phyloP scores from a whole-genome alignment of 2,329 filamentous ascomycete genomes.

The Colletotrichum neosansevieriae region DNA sequence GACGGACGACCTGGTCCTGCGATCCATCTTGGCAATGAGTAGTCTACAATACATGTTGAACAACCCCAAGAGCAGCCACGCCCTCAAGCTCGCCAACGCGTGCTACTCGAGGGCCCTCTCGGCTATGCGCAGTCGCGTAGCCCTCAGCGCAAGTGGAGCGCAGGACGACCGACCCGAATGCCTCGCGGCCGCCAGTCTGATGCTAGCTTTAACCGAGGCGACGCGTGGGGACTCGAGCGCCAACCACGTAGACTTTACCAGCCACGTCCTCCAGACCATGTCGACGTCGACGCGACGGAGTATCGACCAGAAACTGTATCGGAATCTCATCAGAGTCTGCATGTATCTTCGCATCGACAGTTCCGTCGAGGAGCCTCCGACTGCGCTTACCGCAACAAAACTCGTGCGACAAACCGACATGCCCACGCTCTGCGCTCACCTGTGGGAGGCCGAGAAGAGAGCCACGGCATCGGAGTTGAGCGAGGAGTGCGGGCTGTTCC shows the following conservation, averaged over 20 bases:
- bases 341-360: constrained; percentile 5
- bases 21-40: background rate
- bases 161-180: background rate
- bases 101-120: constrained; percentile 1
- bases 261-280: constrained; percentile 12
- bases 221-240: background rate
- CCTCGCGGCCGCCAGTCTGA: background rate
- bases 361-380: background rate
- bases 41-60: background rate
- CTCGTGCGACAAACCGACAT: background rate
- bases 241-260: background rate
- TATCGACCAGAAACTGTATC: background rate
- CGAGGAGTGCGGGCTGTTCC: constrained; percentile 3
- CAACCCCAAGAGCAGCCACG: background rate
- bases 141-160: background rate
- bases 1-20: background rate
- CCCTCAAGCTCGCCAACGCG: background rate
- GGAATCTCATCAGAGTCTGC: background rate
- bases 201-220: background rate
- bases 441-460: constrained; percentile 11
- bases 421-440: background rate
- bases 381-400: background rate
- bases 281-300: background rate
- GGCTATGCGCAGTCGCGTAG: background rate
- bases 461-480: background rate